A percentile compares a stretch with the other conserved stretches of the same genome.
phyloP scores from a whole-genome alignment of 2,329 filamentous ascomycete genomes.

The Coniochaeta sp. region DNA sequence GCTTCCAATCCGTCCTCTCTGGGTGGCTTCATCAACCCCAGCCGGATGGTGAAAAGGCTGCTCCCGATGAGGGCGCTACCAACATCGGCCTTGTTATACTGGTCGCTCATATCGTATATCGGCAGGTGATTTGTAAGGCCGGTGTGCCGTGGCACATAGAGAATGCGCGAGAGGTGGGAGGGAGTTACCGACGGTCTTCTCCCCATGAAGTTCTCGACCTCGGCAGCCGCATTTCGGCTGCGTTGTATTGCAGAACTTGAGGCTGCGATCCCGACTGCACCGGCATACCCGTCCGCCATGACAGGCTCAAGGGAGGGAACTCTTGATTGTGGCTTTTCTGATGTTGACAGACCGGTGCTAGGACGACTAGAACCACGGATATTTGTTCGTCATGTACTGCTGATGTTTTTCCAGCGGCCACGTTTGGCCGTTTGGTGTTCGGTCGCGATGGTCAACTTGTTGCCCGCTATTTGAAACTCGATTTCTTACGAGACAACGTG shows the following conservation, averaged over 20 bases:
- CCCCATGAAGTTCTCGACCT: neutral
- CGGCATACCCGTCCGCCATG: neutral
- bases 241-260: neutral
- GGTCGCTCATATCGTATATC: neutral
- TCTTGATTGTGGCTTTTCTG: neutral
- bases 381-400: too few relatives aligned
- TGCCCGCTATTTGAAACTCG: neutral
- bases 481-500: too few relatives aligned
- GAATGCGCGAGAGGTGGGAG: neutral
- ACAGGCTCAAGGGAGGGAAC: neutral
- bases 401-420: too few relatives aligned
- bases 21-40: neutral
- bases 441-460: too few relatives aligned
- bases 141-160: neutral
- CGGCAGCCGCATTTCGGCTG: neutral
- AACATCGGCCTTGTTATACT: neutral
- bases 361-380: too few relatives aligned
- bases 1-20: neutral
- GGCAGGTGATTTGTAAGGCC: neutral
- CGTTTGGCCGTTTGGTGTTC: neutral
- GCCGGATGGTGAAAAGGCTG: neutral
- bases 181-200: neutral
- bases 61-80: neutral
- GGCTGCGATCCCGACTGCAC: neutral
- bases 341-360: too few relatives aligned